Evolutionary conservation across 2,329 filamentous ascomycete genomes (phyloP).

Genomic region (Xylaria multiplex): DNA sequence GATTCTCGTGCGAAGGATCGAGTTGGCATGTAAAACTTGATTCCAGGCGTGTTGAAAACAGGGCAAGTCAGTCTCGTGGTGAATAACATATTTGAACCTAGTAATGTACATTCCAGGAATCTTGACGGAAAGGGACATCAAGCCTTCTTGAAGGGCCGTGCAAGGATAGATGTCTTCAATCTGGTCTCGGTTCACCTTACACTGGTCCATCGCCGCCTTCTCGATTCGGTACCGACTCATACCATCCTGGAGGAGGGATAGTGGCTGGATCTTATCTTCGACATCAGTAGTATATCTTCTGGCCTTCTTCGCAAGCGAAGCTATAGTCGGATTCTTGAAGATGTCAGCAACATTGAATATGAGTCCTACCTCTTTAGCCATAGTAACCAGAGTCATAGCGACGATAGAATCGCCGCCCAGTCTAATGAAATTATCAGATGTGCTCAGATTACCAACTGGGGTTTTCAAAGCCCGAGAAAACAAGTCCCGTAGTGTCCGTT

Average conservation of each 20-base stretch:
- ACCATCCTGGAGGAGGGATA: slow-evolving; percentile 6
- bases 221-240: not conserved
- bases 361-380: slow-evolving; percentile 49
- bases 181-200: slow-evolving; percentile 13
- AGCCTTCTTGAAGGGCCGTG: slow-evolving; percentile 47
- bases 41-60: slow-evolving; percentile 26
- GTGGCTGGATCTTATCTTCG: not conserved
- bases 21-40: slow-evolving; percentile 5
- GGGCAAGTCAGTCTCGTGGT: slow-evolving; percentile 11
- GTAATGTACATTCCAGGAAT: slow-evolving; percentile 42
- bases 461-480: slow-evolving; percentile 5
- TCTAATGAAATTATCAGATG: slow-evolving; percentile 49
- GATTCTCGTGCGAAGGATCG: slow-evolving; percentile 30
- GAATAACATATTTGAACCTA: slow-evolving; percentile 36
- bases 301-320: slow-evolving; percentile 17
- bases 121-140: slow-evolving; percentile 42
- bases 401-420: slow-evolving; percentile 54
- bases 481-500: slow-evolving; percentile 5
- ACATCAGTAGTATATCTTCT: no score
- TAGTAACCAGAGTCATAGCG: slow-evolving; percentile 55
- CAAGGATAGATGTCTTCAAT: slow-evolving; percentile 46
- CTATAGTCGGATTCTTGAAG: slow-evolving; percentile 22
- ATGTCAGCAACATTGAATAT: slow-evolving; percentile 16
- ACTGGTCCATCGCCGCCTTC: slow-evolving; percentile 17
- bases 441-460: slow-evolving; percentile 3